Evolutionary conservation across 345 rosid species (phyloP).

Genomic region (Geranium brycei): DNA sequence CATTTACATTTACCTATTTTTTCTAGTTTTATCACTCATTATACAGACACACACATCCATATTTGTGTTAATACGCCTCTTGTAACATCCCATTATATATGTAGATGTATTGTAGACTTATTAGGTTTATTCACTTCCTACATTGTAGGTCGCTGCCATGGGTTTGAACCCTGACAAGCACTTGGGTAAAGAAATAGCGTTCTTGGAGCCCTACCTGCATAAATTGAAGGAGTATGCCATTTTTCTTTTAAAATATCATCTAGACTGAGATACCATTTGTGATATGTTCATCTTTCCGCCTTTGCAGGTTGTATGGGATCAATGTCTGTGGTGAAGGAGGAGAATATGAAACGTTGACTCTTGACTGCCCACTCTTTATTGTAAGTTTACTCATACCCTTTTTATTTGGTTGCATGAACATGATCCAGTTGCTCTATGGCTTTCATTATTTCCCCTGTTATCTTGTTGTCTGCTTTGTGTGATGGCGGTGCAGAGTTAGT

Average conservation of each 20-base stretch:
- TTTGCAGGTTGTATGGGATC: conserved; percentile 65
- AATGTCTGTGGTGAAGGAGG: conserved; percentile 99
- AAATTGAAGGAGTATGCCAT: conserved; percentile 72
- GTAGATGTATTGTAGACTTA: background rate
- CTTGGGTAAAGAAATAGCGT: conserved; percentile 72
- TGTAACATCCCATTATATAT: background rate
- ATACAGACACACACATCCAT: background rate
- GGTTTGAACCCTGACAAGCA: conserved; percentile 85
- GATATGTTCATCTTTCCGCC: background rate
- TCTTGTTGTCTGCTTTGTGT: background rate
- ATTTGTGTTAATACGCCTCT: background rate
- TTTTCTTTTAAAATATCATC: background rate
- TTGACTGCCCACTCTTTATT: conserved; percentile 84
- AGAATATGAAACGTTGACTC: conserved; percentile 88
- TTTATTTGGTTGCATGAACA: background rate
- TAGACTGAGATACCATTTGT: background rate
- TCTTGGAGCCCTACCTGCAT: conserved; percentile 55
- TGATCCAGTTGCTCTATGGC: background rate
- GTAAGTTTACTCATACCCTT: conserved; percentile 29
- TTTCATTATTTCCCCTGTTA: background rate
- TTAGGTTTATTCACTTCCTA: background rate
- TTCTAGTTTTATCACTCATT: background rate
- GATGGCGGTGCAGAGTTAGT: background rate
- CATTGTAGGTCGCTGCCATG: conserved; percentile 75
- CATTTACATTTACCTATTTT: no score